Evolutionary conservation across 331 rosid species (phyloP).

Genomic region (Malus hybrid): DNA sequence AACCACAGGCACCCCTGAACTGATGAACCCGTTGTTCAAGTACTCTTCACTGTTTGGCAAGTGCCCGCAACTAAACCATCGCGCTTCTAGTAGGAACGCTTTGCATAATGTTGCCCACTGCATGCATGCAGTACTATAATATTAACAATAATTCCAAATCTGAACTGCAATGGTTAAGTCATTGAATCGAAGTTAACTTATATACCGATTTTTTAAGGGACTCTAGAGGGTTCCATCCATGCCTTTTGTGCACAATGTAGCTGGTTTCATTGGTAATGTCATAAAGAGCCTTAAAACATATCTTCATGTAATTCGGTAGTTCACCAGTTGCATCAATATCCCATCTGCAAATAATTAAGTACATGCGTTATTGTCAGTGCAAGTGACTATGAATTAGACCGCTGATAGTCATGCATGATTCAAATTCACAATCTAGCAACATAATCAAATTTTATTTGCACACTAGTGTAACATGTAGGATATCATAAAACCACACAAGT

Average conservation of each 20-base stretch:
- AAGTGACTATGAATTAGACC: neutral
- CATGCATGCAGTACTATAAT: neutral
- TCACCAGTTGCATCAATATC: conserved; percentile 22
- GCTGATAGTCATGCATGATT: neutral
- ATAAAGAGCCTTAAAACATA: conserved; percentile 28
- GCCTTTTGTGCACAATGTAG: conserved; percentile 17
- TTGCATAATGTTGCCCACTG: conserved; percentile 56
- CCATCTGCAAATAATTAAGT: conserved; percentile 33
- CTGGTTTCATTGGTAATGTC: conserved; percentile 33
- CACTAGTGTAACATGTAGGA: neutral
- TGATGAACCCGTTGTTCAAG: conserved; percentile 44
- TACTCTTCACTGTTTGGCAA: conserved; percentile 36
- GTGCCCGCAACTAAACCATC: conserved; percentile 46
- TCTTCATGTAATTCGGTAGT: conserved; percentile 46
- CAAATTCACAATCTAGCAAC: neutral
- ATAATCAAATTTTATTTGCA: neutral
- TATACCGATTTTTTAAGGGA: conserved; percentile 34
- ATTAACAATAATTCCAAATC: neutral
- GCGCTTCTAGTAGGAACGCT: conserved; percentile 50
- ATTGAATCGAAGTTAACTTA: neutral
- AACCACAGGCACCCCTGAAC: conserved; percentile 48
- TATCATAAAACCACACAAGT: neutral
- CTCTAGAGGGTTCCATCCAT: conserved; percentile 40
- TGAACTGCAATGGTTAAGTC: neutral
- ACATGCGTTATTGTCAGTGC: neutral